These are phyloP conservation scores for Phyllosticta ampelicida DNA, from an alignment of 2,329 filamentous ascomycete species.

Conservation along the genomic window DNA sequence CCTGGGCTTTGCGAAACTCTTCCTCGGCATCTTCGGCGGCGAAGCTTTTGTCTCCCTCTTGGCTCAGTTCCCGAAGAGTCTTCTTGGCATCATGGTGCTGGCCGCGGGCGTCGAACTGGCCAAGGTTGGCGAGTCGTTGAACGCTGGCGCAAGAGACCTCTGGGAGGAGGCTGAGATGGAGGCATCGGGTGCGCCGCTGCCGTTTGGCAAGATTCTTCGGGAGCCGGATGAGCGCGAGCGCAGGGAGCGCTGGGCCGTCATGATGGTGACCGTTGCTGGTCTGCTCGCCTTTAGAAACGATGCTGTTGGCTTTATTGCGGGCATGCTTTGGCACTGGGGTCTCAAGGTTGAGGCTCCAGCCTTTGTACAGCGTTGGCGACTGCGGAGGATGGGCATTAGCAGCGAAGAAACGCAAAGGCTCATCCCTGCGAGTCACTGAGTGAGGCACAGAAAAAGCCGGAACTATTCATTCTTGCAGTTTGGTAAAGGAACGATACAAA, in stretches of 20 bases:
- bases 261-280: constrained; percentile 77
- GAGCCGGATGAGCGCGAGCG: constrained; percentile 56
- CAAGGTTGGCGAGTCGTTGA: constrained; percentile 73
- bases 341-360: constrained; percentile 33
- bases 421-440: not conserved
- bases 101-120: constrained; percentile 81
- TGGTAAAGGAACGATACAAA: not conserved
- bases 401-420: not conserved
- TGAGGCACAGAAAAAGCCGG: not conserved
- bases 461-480: not conserved
- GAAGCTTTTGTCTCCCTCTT: constrained; percentile 63
- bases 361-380: not conserved
- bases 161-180: constrained; percentile 29
- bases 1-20: constrained; percentile 63
- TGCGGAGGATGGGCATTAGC: not conserved
- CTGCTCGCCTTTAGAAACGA: constrained; percentile 84
- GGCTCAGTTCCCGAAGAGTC: constrained; percentile 58
- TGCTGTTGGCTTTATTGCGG: constrained; percentile 73
- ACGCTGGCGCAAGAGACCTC: constrained; percentile 56
- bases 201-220: constrained; percentile 35
- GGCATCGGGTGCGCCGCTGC: constrained; percentile 10
- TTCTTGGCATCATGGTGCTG: constrained; percentile 81
- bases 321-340: constrained; percentile 66
- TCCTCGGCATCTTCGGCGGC: constrained; percentile 61
- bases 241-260: constrained; percentile 70